A percentile compares a stretch with the other conserved stretches of the same genome.
These are phyloP conservation scores for Trichaptum fuscoviolaceum DNA, from an alignment of 768 basidiomycete species.

Conservation along the genomic window DNA sequence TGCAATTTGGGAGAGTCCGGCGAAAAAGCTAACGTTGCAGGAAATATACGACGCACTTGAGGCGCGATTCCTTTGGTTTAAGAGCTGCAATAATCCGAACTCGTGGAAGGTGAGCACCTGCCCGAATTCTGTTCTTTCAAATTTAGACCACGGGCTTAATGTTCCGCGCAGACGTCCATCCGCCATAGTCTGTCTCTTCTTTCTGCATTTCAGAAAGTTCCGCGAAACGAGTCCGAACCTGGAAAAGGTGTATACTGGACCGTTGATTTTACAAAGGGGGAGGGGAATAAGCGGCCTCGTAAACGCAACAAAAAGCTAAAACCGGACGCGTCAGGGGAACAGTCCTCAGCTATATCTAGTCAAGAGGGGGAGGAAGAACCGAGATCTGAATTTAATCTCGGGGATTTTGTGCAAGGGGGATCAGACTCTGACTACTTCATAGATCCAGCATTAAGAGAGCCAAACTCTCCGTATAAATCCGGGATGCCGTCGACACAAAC, in stretches of 20 bases:
- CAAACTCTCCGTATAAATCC: background rate
- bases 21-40: slow-evolving; percentile 50
- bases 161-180: slow-evolving; percentile 38
- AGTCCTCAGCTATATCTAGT: background rate
- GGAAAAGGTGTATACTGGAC: slow-evolving; percentile 68
- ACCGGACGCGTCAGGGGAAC: background rate
- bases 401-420: background rate
- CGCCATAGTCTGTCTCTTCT: slow-evolving; percentile 49
- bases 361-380: background rate
- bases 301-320: slow-evolving; percentile 44
- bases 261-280: slow-evolving; percentile 43
- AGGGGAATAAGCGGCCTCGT: slow-evolving; percentile 57
- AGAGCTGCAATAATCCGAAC: slow-evolving; percentile 13
- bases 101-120: slow-evolving; percentile 53
- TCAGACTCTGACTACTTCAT: background rate
- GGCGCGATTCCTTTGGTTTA: slow-evolving; percentile 50
- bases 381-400: background rate
- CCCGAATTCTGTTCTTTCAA: background rate
- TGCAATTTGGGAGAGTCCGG: slow-evolving; percentile 59
- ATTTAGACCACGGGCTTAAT: background rate
- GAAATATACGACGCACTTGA: slow-evolving; percentile 58
- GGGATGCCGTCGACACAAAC: background rate
- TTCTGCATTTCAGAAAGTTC: slow-evolving; percentile 48
- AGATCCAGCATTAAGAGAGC: background rate
- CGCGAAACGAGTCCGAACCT: slow-evolving; percentile 59